Evolutionary conservation across 352 stramenopile genomes (phyloP).

Genomic region (Thraustochytrium sp.): DNA sequence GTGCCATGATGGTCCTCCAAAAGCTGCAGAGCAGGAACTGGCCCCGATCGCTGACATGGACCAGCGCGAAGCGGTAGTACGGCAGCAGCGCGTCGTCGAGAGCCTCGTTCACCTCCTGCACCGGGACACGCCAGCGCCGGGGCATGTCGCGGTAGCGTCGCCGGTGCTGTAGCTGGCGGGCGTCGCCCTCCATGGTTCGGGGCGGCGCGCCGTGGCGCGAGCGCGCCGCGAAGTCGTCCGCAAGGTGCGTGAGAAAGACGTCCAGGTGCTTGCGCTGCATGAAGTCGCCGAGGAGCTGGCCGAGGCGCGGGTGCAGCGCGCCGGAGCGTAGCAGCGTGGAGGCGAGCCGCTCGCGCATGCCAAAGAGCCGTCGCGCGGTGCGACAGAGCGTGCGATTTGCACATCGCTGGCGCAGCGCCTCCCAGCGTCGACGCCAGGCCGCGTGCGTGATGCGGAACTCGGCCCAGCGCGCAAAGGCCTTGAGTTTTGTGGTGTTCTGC

Average conservation of each 20-base stretch:
- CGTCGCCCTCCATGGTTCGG: slow-evolving; percentile 1
- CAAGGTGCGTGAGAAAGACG: neutral
- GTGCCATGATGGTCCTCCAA: neutral
- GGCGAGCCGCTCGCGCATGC: neutral
- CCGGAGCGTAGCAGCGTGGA: neutral
- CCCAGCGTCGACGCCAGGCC: neutral
- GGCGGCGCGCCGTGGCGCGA: neutral
- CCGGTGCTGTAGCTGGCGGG: neutral
- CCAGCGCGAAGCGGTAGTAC: neutral
- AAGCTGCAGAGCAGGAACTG: neutral
- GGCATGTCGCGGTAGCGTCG: neutral
- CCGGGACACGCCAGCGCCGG: neutral
- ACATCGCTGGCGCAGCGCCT: neutral
- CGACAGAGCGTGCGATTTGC: neutral
- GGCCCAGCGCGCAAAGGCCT: neutral
- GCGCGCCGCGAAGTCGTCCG: neutral
- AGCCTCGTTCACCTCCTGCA: neutral
- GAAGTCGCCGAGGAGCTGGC: slow-evolving; percentile 1
- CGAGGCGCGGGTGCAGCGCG: neutral
- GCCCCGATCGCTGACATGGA: neutral
- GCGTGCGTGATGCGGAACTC: neutral
- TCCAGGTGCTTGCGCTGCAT: neutral
- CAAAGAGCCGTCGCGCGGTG: neutral
- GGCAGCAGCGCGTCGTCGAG: neutral
- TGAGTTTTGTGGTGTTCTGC: neutral